phyloP scores from a whole-genome alignment of 768 basidiomycete species.

The Boletellus emodensis region DNA sequence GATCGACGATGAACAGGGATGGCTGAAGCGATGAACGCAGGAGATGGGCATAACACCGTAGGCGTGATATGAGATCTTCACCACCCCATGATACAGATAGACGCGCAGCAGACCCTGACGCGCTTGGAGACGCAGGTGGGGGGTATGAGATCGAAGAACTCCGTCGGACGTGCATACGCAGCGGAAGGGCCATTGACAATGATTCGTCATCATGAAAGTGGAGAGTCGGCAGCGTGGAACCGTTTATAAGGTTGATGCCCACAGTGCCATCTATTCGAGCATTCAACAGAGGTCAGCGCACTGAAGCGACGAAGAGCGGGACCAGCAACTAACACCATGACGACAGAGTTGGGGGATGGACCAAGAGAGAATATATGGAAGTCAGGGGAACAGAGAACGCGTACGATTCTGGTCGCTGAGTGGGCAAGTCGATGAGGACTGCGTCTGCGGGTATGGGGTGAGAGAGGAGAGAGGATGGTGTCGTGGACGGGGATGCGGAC shows the following conservation, averaged over 20 bases:
- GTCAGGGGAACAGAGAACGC: constrained; percentile 93
- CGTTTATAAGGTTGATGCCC: constrained; percentile 83
- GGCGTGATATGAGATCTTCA: constrained; percentile 74
- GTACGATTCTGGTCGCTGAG: constrained; percentile 82
- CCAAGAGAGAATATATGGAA: constrained; percentile 84
- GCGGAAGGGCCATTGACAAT: constrained; percentile 57
- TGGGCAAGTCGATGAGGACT: constrained; percentile 81
- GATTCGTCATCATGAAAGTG: constrained; percentile 99
- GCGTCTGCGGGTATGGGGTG: constrained; percentile 48
- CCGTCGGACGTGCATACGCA: constrained; percentile 33
- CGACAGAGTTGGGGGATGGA: constrained; percentile 77
- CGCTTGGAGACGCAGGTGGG: constrained; percentile 52
- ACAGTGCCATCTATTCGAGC: constrained; percentile 69
- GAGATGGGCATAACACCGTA: constrained; percentile 75
- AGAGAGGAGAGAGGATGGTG: not conserved
- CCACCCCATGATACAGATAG: constrained; percentile 73
- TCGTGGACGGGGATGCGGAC: constrained; percentile 33
- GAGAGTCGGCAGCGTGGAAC: constrained; percentile 81
- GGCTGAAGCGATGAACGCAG: constrained; percentile 85
- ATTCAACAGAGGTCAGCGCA: not conserved
- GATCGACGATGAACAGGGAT: constrained; percentile 86
- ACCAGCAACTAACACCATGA: constrained; percentile 66
- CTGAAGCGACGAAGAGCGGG: not conserved
- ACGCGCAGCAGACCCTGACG: constrained; percentile 38
- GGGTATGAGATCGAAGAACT: constrained; percentile 54